Evolutionary conservation across 352 stramenopile species (phyloP), one percentile per base, ranked within the genome.

Genomic region (Phytophthora cryptogea): DNA sequence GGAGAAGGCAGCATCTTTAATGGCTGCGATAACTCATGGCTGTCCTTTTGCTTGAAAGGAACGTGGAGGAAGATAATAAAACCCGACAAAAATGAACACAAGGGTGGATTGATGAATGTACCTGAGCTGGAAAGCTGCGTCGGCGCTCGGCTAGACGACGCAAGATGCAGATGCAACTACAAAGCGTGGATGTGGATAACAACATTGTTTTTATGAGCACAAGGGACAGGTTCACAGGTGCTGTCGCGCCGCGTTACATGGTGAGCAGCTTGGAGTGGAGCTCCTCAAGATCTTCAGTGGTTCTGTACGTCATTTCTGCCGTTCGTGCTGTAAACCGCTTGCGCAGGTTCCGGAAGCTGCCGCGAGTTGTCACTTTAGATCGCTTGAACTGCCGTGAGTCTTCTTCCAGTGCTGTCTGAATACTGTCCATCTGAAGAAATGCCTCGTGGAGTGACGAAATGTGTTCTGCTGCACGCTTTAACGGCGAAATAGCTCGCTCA

Each of bases 241-340:
- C 20, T 16, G 42, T 47, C 14, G 20, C 27, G 17, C 9, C 52
- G 35, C 20, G 32, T 62, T 74, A 77, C 67, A 76, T 67, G 40
- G 63, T 71, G 43, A 69, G 46, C 28, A 80, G 61, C 59, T 72
- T 76, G 20, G 60, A 56, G 40, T 80, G 66, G 26, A 87, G 66
- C 45, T 70, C 59, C 66, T 85, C 73, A n/a, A 87, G 67, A 59
- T 89, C 76, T 49, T 89, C 72, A 8, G 70, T 71, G 36, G 79
- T 84, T 4, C 66, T 66, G 54, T 84, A 83, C 26, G 60, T 61
- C 45, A 85, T 70, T 26, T 74, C 65, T 9, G 72, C 56, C 39
- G 74, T 83, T 41, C 71, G 64, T 42, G 77, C 73, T 48, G 76
- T 69, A 45, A 83, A 87, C 10, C 77, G 72, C 50, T 82, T 78